Base-by-base conservation (phyloP, 2,329 filamentous ascomycete genomes). In the Cytospora mali region DNA sequence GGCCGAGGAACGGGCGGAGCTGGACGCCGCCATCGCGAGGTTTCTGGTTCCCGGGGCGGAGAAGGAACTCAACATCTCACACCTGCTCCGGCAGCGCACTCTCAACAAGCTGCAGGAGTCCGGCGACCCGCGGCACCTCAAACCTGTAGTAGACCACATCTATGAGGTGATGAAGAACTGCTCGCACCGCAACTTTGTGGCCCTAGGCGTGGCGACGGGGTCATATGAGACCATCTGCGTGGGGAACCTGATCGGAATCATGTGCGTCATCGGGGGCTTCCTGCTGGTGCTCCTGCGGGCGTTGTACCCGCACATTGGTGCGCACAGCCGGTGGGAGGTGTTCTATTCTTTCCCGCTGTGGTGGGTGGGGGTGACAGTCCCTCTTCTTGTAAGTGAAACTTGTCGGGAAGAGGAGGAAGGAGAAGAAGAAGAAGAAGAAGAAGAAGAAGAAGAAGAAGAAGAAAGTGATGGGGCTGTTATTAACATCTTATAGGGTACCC, bases 141-240 rank as follows among this genome's bases (percentile, higher is more conserved):
- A 67, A 23, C 77, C 79, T 23, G 70, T 81, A 6, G 79, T 78
- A 31, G 78, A 81, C 62, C 79, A 81, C 69, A 75, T 78, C 42
- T 79, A 81, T 67, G 70, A 75, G 33, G 75, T 81, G 31, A 74
- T 81, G 21, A 76, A 75, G 62, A 80, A 78, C 69, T 81, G 80
- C 73, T 81, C 79, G 23, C 75, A 81, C 68, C 75, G 80, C 59
- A 78, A 80, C 69, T 81, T 86, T 66, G 74, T 84, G 52, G 79
- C 82, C 46, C 75, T 86, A 7, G 83, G 82, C 64, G 79, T 84
- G 35, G 81, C 77, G 68, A 84, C 81, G 68, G 80, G 80, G 42
- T 81, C 79, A 3, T 78, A 80, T 58, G 79, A 81, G 70, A 81
- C 80, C 2, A 67, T 81, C 13, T 81, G 79, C 71, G 75, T 79